Conservation (phyloP, 1,284 basidiomycete genomes). For the Ustilago xerochloae region DNA sequence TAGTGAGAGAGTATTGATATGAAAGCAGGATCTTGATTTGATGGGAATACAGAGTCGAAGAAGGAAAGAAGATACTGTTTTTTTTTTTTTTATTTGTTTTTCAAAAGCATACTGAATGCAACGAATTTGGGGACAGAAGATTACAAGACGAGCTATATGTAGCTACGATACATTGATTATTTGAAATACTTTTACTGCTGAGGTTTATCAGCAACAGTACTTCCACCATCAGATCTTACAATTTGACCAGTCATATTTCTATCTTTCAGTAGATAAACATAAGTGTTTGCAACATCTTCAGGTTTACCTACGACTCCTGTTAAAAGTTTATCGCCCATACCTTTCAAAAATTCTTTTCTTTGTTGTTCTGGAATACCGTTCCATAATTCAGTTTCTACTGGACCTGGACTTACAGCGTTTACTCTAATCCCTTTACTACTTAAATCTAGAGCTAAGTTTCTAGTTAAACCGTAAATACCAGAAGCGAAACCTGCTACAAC, state of each 20-base stretch:
- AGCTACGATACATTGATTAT: no score
- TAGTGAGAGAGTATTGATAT: no score
- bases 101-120: no score
- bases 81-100: no score
- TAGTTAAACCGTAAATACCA: slow-evolving; percentile 22
- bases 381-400: slow-evolving; percentile 48
- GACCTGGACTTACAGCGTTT: slow-evolving; percentile 40
- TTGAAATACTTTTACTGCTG: no score
- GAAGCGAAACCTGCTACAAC: slow-evolving; percentile 17
- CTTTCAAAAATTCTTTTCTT: neutral
- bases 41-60: no score
- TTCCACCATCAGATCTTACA: slow-evolving; percentile 22
- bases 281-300: slow-evolving; percentile 34
- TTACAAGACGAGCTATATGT: no score
- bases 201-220: slow-evolving; percentile 18
- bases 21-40: no score
- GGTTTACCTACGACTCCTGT: slow-evolving; percentile 22
- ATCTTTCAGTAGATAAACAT: slow-evolving; percentile 51
- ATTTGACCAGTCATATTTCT: slow-evolving; percentile 41
- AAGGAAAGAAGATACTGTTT: no score
- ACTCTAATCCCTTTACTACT: slow-evolving; percentile 28
- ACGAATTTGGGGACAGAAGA: no score
- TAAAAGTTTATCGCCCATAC: neutral
- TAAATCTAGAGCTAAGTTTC: slow-evolving; percentile 40
- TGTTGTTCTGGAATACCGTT: slow-evolving; percentile 10